Conservation (phyloP, 805 yeast species). For the Ogataea ramenticola region DNA sequence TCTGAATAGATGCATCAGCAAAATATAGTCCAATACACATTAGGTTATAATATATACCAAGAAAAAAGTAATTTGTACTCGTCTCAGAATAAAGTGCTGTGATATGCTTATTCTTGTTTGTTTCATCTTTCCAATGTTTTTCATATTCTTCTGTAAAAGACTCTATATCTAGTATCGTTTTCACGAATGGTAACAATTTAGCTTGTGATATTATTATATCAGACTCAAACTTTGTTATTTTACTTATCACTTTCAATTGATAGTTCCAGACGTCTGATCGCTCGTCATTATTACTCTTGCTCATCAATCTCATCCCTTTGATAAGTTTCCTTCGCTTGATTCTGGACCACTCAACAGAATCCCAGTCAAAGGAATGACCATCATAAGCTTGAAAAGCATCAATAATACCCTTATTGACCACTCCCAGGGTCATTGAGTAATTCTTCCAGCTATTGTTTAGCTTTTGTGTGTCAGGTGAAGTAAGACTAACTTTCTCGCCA, state of each 20-base stretch:
- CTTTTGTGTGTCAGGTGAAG: not conserved
- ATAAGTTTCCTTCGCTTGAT: not conserved
- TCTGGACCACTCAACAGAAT: slow-evolving; percentile 23
- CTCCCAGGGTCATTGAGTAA: slow-evolving; percentile 17
- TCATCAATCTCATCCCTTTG: slow-evolving; percentile 4
- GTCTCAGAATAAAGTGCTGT: slow-evolving; percentile 17
- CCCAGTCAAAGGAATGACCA: slow-evolving; percentile 15
- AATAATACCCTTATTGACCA: slow-evolving; percentile 17
- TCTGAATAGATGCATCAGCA: slow-evolving; percentile 15
- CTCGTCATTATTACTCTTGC: slow-evolving; percentile 12
- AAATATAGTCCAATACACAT: slow-evolving; percentile 23
- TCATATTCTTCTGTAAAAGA: slow-evolving; percentile 61
- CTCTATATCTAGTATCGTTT: slow-evolving; percentile 52
- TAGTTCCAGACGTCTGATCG: slow-evolving; percentile 21
- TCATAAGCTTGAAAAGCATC: slow-evolving; percentile 17
- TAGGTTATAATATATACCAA: slow-evolving; percentile 23
- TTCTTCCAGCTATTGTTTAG: slow-evolving; percentile 16
- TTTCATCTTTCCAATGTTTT: slow-evolving; percentile 20
- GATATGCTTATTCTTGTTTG: slow-evolving; percentile 17
- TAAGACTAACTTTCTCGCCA: not conserved
- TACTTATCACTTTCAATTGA: slow-evolving; percentile 12
- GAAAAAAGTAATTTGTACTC: slow-evolving; percentile 20
- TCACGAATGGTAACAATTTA: slow-evolving; percentile 12
- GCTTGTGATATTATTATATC: slow-evolving; percentile 16
- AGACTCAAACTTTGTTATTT: slow-evolving; percentile 12